Base-by-base conservation (phyloP, 2,329 filamentous ascomycete genomes). In the Pezicula neosporulosa region DNA sequence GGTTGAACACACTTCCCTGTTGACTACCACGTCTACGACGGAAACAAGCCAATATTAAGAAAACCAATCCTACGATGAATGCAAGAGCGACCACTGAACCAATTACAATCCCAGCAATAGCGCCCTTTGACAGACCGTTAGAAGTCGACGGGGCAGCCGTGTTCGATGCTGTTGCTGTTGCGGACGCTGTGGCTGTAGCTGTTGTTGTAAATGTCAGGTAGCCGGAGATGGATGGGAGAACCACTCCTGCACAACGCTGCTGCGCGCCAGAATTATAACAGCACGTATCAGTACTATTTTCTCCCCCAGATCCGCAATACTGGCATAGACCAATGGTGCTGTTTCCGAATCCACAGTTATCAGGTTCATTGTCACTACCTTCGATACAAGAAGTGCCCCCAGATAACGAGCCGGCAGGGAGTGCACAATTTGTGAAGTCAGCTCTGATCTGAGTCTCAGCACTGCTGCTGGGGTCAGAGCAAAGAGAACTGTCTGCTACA, bases 271-370 rank as follows among this genome's bases (percentile, higher is more conserved):
- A 85, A 62, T 84, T 90, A 64, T 91, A 86, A 70, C 94, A 99
- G 75, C 94, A 99, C 3, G 92, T 95, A 68, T 97, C 93, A 47
- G 93, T 97, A 9, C 90, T 87, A 70, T 97, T 97, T 56, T 86
- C 82, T 27, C 92, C 91, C 61, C 89, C 93, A 6, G 84, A 77
- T 39, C 82, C 80, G 69, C 94, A 99, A 69, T 94, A 97, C 4
- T 86, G 83, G 73, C 94, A 99, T 35, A 99, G 77, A 3, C 92
- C 91, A 50, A 85, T 68, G 7, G 79, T 83, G 67, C 81, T 86
- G 57, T 82, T 80, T 38, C 79, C 81, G 67, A 87, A 99, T 44
- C 94, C 94, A 69, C 94, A 99, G 66, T 97, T 90, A 6, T 85
- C 71, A 1, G 86, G 83, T 72, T 99, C 91, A 63, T 99, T 99